Percentiles rank a stretch among this genome's conserved stretches.
Conservation (phyloP, 176 grass and related monocot species). For the Musa beccarii region DNA sequence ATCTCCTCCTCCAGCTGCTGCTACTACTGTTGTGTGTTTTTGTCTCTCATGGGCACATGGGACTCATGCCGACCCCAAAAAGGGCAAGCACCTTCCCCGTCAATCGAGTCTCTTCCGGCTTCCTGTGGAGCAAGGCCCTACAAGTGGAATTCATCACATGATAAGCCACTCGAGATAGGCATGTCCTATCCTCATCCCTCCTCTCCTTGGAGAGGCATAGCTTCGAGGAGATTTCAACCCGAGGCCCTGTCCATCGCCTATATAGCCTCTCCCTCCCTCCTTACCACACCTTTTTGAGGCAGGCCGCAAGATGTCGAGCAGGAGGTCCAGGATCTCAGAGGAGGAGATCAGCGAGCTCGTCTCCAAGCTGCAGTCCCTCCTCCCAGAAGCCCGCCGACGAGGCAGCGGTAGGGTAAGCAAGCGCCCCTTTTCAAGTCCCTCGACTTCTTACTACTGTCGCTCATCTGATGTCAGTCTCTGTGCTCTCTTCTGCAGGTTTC, state of each 20-base stretch:
- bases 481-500: slow-evolving; percentile 29
- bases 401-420: slow-evolving; percentile 29
- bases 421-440: not conserved
- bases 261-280: not conserved
- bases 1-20: not conserved
- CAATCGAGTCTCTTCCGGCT: not conserved
- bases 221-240: not conserved
- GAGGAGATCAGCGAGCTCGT: slow-evolving; percentile 78
- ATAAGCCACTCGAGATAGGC: not conserved
- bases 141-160: not conserved
- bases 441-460: not conserved
- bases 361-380: slow-evolving; percentile 59
- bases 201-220: no score
- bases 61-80: not conserved
- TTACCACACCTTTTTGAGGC: not conserved
- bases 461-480: not conserved
- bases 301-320: slow-evolving; percentile 31
- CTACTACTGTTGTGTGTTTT: not conserved
- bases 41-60: not conserved
- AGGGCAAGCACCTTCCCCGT: not conserved
- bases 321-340: slow-evolving; percentile 50
- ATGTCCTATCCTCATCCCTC: not conserved
- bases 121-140: not conserved
- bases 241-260: not conserved
- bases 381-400: slow-evolving; percentile 35